Conservation (phyloP, 2,329 filamentous ascomycete species). For the Clarireedia homoeocarpa region DNA sequence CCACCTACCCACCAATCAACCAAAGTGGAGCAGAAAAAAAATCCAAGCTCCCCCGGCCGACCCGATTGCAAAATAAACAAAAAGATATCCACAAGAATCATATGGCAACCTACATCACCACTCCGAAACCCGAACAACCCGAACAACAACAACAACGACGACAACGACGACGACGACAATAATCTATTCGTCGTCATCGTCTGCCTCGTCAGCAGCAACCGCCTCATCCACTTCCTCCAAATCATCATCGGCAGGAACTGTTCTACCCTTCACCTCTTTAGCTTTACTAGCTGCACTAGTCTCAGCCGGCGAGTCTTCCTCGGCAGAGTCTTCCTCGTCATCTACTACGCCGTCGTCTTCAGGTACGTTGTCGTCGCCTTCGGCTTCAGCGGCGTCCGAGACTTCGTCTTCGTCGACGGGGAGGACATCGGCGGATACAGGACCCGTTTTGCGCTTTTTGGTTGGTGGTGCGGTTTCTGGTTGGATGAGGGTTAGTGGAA, state of each 20-base stretch:
- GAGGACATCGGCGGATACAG: not conserved
- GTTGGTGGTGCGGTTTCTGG: slow-evolving; percentile 17
- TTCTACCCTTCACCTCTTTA: slow-evolving; percentile 6
- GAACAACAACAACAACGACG: no score
- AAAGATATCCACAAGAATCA: no score
- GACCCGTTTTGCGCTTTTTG: slow-evolving; percentile 24
- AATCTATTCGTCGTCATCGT: slow-evolving; percentile 14
- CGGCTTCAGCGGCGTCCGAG: no score
- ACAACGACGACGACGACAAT: not conserved
- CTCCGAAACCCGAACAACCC: not conserved
- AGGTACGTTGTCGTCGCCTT: not conserved
- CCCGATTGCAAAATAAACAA: no score
- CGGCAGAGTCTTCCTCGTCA: slow-evolving; percentile 12
- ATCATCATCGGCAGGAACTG: slow-evolving; percentile 9
- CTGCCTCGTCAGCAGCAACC: not conserved
- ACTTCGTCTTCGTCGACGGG: not conserved
- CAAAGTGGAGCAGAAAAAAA: no score
- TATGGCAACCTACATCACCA: no score
- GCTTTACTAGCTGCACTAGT: slow-evolving; percentile 11
- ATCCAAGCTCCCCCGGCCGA: no score
- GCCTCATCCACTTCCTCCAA: slow-evolving; percentile 11
- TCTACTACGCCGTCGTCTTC: slow-evolving; percentile 1
- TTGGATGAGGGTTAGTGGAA: not conserved
- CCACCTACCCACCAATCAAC: no score
- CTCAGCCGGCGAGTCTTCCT: slow-evolving; percentile 9